Evolutionary conservation across 2,329 filamentous ascomycete genomes (phyloP).

Genomic region (Cytospora piceae): DNA sequence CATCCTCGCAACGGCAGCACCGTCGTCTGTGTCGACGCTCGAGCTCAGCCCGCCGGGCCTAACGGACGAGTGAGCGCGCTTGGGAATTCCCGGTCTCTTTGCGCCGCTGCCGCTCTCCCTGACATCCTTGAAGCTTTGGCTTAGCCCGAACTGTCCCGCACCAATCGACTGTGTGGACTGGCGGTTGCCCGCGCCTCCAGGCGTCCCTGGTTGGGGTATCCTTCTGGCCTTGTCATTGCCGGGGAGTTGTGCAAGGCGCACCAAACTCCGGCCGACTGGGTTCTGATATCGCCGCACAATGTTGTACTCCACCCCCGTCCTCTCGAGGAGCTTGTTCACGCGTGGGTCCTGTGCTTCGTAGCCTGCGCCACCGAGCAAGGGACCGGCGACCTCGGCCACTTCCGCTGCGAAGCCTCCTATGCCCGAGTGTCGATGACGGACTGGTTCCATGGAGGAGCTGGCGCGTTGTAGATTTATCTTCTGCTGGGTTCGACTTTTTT

Average conservation of each 20-base stretch:
- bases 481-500: constrained; percentile 72
- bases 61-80: constrained; percentile 27
- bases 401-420: constrained; percentile 37
- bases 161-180: constrained; percentile 38
- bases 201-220: constrained; percentile 48
- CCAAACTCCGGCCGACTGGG: constrained; percentile 66
- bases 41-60: constrained; percentile 39
- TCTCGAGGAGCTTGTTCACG: constrained; percentile 67
- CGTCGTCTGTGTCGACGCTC: constrained; percentile 53
- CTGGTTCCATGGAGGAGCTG: constrained; percentile 71
- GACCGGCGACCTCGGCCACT: constrained; percentile 48
- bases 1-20: constrained; percentile 36
- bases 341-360: constrained; percentile 66
- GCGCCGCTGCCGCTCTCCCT: constrained; percentile 19
- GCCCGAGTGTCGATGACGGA: constrained; percentile 52
- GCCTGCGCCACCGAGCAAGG: constrained; percentile 56
- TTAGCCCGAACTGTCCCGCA: constrained; percentile 41
- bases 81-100: constrained; percentile 24
- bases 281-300: constrained; percentile 75
- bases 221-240: constrained; percentile 54
- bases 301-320: constrained; percentile 73
- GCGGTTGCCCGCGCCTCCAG: constrained; percentile 26
- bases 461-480: constrained; percentile 76
- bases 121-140: constrained; percentile 43
- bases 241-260: constrained; percentile 56